These are phyloP conservation scores for Paecilomyces sp. DNA, from an alignment of 2,329 filamentous ascomycete genomes.

Conservation along the genomic window DNA sequence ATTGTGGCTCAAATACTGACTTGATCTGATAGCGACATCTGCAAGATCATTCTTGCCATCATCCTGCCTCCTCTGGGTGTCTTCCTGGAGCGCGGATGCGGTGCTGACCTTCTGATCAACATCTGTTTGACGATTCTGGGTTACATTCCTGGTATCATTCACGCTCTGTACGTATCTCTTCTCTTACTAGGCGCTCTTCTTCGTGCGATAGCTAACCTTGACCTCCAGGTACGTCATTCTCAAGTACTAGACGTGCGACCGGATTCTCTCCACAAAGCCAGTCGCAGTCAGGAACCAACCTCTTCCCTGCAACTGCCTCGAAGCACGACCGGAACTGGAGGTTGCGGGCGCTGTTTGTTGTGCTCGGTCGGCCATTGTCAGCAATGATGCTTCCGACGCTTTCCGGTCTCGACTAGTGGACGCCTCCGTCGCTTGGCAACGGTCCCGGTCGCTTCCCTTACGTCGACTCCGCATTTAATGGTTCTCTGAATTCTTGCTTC, in stretches of 20 bases:
- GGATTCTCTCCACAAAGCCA: not conserved
- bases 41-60: slow-evolving; percentile 82
- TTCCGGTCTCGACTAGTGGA: not conserved
- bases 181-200: slow-evolving; percentile 1
- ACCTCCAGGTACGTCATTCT: slow-evolving; percentile 68
- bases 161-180: slow-evolving; percentile 66
- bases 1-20: not conserved
- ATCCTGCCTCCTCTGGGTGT: slow-evolving; percentile 85
- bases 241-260: slow-evolving; percentile 59
- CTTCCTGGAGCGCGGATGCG: slow-evolving; percentile 89
- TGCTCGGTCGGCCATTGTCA: not conserved
- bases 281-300: not conserved
- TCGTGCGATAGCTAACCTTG: not conserved
- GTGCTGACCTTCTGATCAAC: slow-evolving; percentile 84
- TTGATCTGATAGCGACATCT: slow-evolving; percentile 53
- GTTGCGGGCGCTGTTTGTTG: not conserved
- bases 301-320: not conserved
- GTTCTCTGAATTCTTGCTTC: not conserved
- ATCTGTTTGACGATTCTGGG: slow-evolving; percentile 75
- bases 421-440: not conserved
- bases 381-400: not conserved
- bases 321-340: not conserved
- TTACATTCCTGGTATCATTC: slow-evolving; percentile 79
- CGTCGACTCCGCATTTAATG: not conserved
- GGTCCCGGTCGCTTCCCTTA: not conserved